Conservation (phyloP, 176 grass and related monocot genomes). For the Cenchrus purpureus region DNA sequence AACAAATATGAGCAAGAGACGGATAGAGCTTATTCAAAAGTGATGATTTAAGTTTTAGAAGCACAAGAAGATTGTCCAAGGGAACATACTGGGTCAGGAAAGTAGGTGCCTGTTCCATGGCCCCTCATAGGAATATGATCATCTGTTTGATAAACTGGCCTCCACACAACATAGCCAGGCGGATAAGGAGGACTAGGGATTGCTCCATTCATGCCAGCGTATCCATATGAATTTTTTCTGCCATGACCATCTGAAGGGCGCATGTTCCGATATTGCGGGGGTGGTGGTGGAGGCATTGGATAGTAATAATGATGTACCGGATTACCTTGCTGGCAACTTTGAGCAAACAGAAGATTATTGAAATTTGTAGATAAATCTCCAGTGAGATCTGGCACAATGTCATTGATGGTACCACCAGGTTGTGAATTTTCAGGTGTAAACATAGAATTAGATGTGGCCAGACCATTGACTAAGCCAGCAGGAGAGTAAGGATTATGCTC, state of each 20-base stretch:
- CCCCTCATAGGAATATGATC: constrained; percentile 54
- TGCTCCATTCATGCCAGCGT: constrained; percentile 57
- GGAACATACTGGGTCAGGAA: constrained; percentile 68
- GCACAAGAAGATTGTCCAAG: constrained; percentile 33
- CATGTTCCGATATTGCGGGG: constrained; percentile 54
- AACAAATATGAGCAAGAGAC: background rate
- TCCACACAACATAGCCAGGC: constrained; percentile 57
- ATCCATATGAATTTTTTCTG: constrained; percentile 56
- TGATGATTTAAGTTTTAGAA: constrained; percentile 16
- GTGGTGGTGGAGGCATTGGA: constrained; percentile 44
- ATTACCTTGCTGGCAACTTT: constrained; percentile 47
- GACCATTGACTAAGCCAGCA: background rate
- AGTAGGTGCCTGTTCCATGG: constrained; percentile 90
- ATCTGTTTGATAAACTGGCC: constrained; percentile 59
- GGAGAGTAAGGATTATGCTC: constrained; percentile 1
- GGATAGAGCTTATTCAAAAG: constrained; percentile 30
- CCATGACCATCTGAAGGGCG: constrained; percentile 56
- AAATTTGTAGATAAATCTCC: constrained; percentile 56
- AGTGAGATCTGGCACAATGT: constrained; percentile 58
- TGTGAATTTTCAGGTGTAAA: constrained; percentile 19
- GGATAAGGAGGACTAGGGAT: constrained; percentile 48
- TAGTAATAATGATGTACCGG: constrained; percentile 35
- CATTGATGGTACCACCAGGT: constrained; percentile 32
- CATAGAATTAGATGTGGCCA: background rate
- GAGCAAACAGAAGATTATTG: constrained; percentile 60